Percentiles rank a stretch among this genome's conserved stretches.
These are phyloP conservation scores for Colletotrichum plurivorum DNA, from an alignment of 2,329 filamentous ascomycete species.

Conservation along the genomic window DNA sequence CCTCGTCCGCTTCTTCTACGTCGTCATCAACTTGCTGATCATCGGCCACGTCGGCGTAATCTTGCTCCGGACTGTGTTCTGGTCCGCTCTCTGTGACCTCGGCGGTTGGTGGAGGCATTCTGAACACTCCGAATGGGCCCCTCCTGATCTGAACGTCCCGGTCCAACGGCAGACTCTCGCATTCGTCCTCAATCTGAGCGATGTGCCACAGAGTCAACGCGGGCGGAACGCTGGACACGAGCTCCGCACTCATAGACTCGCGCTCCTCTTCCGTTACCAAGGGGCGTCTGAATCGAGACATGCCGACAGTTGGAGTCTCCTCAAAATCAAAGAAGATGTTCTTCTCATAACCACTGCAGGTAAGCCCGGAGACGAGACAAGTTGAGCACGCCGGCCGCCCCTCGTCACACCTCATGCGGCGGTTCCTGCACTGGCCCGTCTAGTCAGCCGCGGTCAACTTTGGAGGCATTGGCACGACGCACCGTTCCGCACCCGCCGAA, in stretches of 20 bases:
- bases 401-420: constrained; percentile 57
- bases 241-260: constrained; percentile 51
- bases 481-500: constrained; percentile 39
- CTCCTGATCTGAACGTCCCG: constrained; percentile 24
- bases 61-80: neutral
- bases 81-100: neutral
- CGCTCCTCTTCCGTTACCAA: constrained; percentile 54
- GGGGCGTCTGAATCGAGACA: constrained; percentile 52
- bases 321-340: constrained; percentile 50
- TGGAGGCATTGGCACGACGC: neutral
- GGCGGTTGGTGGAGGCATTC: neutral
- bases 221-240: constrained; percentile 48
- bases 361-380: constrained; percentile 47
- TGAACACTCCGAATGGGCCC: constrained; percentile 39
- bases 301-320: constrained; percentile 36
- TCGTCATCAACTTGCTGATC: no score
- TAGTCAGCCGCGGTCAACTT: constrained; percentile 15
- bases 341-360: constrained; percentile 53
- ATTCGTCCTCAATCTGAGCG: constrained; percentile 49
- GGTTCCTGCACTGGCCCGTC: constrained; percentile 50
- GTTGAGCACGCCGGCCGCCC: constrained; percentile 49
- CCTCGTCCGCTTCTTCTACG: neutral
- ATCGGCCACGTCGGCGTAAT: no score
- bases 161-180: constrained; percentile 32
- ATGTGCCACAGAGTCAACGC: constrained; percentile 40